phyloP scores from a whole-genome alignment of 345 rosid species.

The Clausena lansium region DNA sequence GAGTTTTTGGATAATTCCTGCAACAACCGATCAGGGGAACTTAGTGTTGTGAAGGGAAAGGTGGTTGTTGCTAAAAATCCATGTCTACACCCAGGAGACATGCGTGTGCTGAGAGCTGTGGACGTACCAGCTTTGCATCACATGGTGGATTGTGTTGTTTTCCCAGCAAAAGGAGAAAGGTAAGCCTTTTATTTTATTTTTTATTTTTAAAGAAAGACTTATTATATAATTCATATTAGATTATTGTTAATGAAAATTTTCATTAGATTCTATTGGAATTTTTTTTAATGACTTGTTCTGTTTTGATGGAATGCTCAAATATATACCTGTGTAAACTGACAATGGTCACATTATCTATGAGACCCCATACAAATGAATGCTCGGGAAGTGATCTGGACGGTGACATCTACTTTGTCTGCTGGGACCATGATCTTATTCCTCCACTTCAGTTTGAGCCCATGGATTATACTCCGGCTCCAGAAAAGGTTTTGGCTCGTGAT shows the following conservation, averaged over 20 bases:
- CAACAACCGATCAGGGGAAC: background rate
- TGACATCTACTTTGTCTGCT: no score
- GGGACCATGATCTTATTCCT: no score
- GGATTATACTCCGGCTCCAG: constrained; percentile 14
- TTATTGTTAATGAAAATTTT: no score
- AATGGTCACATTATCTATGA: background rate
- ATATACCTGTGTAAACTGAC: background rate
- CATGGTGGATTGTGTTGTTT: constrained; percentile 32
- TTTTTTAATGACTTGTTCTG: no score
- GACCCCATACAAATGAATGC: constrained; percentile 29
- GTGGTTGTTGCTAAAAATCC: constrained; percentile 30
- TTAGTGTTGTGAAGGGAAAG: background rate
- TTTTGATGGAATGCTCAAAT: no score
- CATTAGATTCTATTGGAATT: no score
- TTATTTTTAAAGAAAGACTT: no score
- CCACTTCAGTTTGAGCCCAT: constrained; percentile 1
- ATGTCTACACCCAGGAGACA: background rate
- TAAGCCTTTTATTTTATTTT: background rate
- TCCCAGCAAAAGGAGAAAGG: constrained; percentile 29
- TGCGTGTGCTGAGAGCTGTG: constrained; percentile 6
- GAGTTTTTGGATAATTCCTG: background rate
- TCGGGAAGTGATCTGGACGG: background rate
- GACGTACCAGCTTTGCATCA: constrained; percentile 24
- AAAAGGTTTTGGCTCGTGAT: background rate
- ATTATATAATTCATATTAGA: no score